Evolutionary conservation across 1,139 yeast species (phyloP).

Genomic region (Suhomyces coccinellae): DNA sequence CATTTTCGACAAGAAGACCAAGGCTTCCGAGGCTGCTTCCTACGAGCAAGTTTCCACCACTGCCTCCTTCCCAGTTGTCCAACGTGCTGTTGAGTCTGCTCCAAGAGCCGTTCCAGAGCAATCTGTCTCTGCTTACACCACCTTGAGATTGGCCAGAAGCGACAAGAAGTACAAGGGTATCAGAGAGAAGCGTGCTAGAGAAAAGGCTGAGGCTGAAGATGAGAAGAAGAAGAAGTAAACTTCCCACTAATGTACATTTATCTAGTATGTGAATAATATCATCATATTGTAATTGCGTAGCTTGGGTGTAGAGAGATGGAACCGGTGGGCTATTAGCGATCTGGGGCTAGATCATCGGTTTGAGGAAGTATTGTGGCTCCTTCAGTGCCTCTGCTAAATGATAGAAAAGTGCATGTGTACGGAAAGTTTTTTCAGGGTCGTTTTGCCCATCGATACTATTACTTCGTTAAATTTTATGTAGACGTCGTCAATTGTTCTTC

Average conservation of each 20-base stretch:
- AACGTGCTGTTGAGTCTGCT: constrained; percentile 67
- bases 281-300: constrained; percentile 8
- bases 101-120: constrained; percentile 89
- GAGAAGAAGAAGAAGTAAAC: constrained; percentile 90
- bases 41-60: constrained; percentile 77
- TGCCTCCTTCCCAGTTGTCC: constrained; percentile 90
- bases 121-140: constrained; percentile 91
- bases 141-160: constrained; percentile 93
- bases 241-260: constrained; percentile 13
- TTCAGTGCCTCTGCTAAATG: too few species aligned
- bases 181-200: constrained; percentile 97
- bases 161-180: constrained; percentile 92
- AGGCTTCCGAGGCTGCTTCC: constrained; percentile 67
- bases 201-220: constrained; percentile 98
- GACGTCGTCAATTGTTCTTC: too few species aligned
- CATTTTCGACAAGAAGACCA: constrained; percentile 88
- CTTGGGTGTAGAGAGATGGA: not conserved
- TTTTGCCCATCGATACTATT: too few species aligned
- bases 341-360: too few species aligned
- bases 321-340: too few species aligned
- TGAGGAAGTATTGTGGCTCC: too few species aligned
- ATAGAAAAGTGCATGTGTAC: too few species aligned
- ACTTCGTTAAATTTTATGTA: too few species aligned
- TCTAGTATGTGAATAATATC: constrained; percentile 14
- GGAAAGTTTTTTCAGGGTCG: too few species aligned